Conservation (phyloP, 2,329 filamentous ascomycete genomes). For the Xylaria hypoxylon region DNA sequence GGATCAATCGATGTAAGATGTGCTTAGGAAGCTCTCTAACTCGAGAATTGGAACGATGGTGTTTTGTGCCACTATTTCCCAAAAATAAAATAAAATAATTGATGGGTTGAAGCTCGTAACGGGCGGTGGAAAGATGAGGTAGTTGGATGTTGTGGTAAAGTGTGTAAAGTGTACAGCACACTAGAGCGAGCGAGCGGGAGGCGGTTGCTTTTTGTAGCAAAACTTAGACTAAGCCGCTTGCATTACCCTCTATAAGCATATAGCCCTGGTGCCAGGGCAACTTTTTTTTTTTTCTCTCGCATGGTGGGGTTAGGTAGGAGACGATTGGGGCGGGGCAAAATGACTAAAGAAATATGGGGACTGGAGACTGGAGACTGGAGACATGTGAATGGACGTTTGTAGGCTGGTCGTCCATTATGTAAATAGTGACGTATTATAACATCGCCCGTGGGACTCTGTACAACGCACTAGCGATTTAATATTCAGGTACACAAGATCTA, state of each 20-base stretch:
- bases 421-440: conserved; percentile 30
- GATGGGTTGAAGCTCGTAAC: no score
- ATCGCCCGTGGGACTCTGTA: conserved; percentile 6
- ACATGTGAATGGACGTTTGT: conserved; percentile 27
- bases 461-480: conserved; percentile 11
- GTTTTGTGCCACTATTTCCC: neutral
- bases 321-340: conserved; percentile 12
- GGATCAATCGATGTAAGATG: conserved; percentile 14
- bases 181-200: conserved; percentile 3
- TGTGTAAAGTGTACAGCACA: neutral
- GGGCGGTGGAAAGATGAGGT: neutral
- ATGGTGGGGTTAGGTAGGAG: conserved; percentile 27
- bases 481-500: neutral
- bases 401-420: conserved; percentile 5
- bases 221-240: conserved; percentile 15
- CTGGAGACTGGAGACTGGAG: conserved; percentile 19
- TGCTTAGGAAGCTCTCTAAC: neutral
- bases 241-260: neutral
- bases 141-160: neutral
- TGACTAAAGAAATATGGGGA: conserved; percentile 19
- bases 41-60: neutral
- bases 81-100: neutral
- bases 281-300: conserved; percentile 24
- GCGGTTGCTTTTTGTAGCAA: conserved; percentile 24
- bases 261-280: conserved; percentile 14